Conservation (phyloP, 2,329 filamentous ascomycete species). For the Davidsoniella virescens region DNA sequence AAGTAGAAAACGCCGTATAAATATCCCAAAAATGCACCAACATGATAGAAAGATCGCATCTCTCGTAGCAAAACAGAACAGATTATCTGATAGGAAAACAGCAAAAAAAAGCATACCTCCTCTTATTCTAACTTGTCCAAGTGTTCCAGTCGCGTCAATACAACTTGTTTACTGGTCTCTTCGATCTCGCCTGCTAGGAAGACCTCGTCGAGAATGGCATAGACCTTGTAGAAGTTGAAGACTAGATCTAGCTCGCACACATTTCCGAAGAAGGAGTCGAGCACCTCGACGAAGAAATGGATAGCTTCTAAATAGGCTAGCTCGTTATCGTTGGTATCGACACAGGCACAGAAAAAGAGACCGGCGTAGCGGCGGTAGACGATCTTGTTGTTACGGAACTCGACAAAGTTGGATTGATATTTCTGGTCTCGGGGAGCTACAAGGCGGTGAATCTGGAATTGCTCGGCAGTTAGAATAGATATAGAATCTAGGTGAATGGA, state of each 20-base stretch:
- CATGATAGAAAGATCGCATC: background rate
- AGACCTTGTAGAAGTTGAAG: constrained; percentile 75
- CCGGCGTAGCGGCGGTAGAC: constrained; percentile 96
- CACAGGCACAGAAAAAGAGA: constrained; percentile 97
- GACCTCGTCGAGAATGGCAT: constrained; percentile 95
- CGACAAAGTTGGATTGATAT: constrained; percentile 99
- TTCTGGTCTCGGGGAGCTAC: constrained; percentile 97
- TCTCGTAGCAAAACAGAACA: background rate
- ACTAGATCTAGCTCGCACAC: constrained; percentile 93
- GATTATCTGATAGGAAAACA: background rate
- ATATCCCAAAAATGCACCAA: background rate
- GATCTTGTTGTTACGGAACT: constrained; percentile 86
- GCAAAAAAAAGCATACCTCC: background rate
- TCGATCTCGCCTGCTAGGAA: constrained; percentile 96
- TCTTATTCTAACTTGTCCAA: constrained; percentile 79
- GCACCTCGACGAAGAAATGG: constrained; percentile 97
- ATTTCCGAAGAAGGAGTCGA: constrained; percentile 97
- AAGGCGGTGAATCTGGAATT: constrained; percentile 72
- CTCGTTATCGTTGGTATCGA: constrained; percentile 98
- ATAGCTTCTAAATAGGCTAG: constrained; percentile 92
- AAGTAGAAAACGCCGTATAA: constrained; percentile 2
- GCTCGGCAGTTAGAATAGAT: background rate
- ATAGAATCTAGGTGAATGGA: background rate
- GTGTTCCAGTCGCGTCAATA: constrained; percentile 84
- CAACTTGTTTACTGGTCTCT: constrained; percentile 96